Conservation (phyloP, 805 yeast genomes). For the Ogataea paraovalis region DNA sequence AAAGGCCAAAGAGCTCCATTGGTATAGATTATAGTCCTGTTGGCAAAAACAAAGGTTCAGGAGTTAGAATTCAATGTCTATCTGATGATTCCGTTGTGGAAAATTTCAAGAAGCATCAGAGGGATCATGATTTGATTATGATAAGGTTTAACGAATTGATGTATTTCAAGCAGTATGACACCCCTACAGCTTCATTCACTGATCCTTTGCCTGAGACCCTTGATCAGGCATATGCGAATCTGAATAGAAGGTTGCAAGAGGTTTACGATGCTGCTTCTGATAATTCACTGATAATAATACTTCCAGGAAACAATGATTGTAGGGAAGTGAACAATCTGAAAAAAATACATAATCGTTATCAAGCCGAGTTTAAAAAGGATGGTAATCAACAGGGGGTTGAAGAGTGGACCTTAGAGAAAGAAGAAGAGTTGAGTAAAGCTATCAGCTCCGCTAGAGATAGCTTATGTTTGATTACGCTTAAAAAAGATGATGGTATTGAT, state of each 20-base stretch:
- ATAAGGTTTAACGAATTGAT: constrained; percentile 60
- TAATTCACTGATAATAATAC: constrained; percentile 55
- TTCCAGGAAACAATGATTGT: constrained; percentile 63
- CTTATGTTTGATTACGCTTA: constrained; percentile 46
- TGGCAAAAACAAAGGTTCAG: constrained; percentile 1
- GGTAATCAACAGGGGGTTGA: constrained; percentile 31
- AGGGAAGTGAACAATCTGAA: constrained; percentile 45
- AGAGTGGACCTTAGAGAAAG: constrained; percentile 51
- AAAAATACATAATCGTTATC: constrained; percentile 38
- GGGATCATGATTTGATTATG: constrained; percentile 45
- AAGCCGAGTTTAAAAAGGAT: constrained; percentile 37
- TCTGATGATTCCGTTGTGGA: constrained; percentile 60
- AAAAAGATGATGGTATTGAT: constrained; percentile 7
- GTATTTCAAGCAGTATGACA: constrained; percentile 25
- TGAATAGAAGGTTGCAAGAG: constrained; percentile 42
- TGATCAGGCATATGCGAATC: constrained; percentile 23
- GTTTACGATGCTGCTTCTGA: constrained; percentile 53
- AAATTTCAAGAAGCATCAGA: constrained; percentile 33
- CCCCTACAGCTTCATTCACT: neutral
- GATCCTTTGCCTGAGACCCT: neutral
- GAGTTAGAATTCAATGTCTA: constrained; percentile 39
- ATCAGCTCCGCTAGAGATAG: constrained; percentile 56
- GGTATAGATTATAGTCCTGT: constrained; percentile 20
- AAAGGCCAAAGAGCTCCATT: constrained; percentile 25
- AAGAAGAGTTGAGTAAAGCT: constrained; percentile 42